Percentiles rank a stretch among this genome's conserved stretches.
These are phyloP conservation scores for Inonotus hispidus DNA, from an alignment of 1,284 basidiomycete species.

Conservation along the genomic window DNA sequence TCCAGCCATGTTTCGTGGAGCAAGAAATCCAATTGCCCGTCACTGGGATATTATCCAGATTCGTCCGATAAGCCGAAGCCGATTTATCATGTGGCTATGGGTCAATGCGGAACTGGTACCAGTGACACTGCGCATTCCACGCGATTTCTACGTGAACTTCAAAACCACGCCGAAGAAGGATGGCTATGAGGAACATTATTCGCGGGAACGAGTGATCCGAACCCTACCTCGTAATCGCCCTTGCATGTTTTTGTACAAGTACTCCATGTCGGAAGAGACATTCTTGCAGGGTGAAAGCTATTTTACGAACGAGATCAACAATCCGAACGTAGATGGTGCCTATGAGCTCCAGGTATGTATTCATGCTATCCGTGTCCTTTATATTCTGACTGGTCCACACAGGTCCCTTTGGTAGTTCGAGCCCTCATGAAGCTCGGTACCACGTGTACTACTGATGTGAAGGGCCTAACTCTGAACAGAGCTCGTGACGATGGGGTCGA, in stretches of 20 bases:
- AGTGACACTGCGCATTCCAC: slow-evolving; percentile 80
- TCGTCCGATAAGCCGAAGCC: slow-evolving; percentile 73
- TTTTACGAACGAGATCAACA: slow-evolving; percentile 89
- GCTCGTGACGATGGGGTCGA: slow-evolving; percentile 85
- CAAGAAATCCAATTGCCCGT: slow-evolving; percentile 59
- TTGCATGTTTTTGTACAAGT: slow-evolving; percentile 77
- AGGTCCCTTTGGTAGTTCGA: slow-evolving; percentile 85
- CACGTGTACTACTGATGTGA: slow-evolving; percentile 68
- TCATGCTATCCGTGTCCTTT: slow-evolving; percentile 4
- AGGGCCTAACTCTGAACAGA: slow-evolving; percentile 71
- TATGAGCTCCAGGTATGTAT: slow-evolving; percentile 82
- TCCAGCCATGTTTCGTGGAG: slow-evolving; percentile 78
- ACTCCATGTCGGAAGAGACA: slow-evolving; percentile 79
- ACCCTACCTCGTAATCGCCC: slow-evolving; percentile 80
- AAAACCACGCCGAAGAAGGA: slow-evolving; percentile 57
- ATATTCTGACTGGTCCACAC: slow-evolving; percentile 15
- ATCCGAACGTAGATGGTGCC: slow-evolving; percentile 93
- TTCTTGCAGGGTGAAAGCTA: slow-evolving; percentile 86
- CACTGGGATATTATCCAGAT: slow-evolving; percentile 96
- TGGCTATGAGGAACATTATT: slow-evolving; percentile 71
- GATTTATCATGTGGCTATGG: slow-evolving; percentile 87
- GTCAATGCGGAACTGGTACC: slow-evolving; percentile 78
- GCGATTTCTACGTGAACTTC: slow-evolving; percentile 92
- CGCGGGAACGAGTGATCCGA: slow-evolving; percentile 68
- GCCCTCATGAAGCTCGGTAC: slow-evolving; percentile 84